Evolutionary conservation across 179 eudicot species (phyloP).

Genomic region (Dionaea muscipula): DNA sequence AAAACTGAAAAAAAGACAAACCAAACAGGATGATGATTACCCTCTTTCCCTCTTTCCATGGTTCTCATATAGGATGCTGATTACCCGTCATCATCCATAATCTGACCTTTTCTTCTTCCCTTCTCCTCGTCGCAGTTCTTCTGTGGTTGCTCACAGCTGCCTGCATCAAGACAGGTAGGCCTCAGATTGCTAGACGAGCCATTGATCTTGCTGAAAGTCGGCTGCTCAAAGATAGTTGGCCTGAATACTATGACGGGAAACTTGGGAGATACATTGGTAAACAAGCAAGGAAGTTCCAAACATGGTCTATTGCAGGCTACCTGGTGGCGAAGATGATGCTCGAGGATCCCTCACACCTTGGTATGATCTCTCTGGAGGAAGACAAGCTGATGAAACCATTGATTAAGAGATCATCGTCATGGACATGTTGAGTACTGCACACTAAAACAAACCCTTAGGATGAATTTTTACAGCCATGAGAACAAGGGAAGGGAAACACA

Average conservation of each 20-base stretch:
- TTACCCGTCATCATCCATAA: no score
- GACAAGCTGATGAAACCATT: conserved; percentile 10
- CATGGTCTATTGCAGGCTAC: conserved; percentile 13
- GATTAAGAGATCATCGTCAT: conserved; percentile 15
- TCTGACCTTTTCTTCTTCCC: neutral
- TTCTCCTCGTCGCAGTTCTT: conserved; percentile 6
- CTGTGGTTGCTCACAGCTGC: conserved; percentile 12
- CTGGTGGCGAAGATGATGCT: conserved; percentile 12
- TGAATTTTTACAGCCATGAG: neutral
- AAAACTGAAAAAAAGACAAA: no score
- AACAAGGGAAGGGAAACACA: neutral
- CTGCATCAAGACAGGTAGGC: conserved; percentile 12
- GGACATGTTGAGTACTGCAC: conserved; percentile 15
- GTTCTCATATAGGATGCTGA: no score
- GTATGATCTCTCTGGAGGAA: conserved; percentile 10
- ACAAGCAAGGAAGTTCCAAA: conserved; percentile 11
- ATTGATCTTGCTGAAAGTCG: conserved; percentile 10
- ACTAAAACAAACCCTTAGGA: neutral
- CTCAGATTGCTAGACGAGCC: conserved; percentile 10
- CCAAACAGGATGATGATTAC: no score
- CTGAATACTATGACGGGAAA: conserved; percentile 12
- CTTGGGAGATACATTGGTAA: conserved; percentile 10
- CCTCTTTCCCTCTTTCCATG: no score
- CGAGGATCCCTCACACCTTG: conserved; percentile 12
- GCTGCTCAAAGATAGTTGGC: conserved; percentile 8